These are phyloP conservation scores for Rhodotorula sp. DNA, from an alignment of 1,284 basidiomycete species.

Conservation along the genomic window DNA sequence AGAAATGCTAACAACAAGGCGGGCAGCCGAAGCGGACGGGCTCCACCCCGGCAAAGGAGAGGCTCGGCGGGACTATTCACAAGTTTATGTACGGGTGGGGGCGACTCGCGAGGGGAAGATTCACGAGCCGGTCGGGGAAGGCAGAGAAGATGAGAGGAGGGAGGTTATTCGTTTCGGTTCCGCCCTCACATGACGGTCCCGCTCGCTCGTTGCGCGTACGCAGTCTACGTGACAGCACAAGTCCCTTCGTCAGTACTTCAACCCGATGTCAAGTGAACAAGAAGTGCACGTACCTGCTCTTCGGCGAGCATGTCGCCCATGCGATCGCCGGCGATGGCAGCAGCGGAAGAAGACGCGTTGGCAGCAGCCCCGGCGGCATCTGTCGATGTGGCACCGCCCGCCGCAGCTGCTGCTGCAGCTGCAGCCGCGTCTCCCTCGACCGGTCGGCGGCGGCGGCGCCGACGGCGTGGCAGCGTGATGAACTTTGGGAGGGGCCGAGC, in stretches of 20 bases:
- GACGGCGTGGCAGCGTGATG: slow-evolving; percentile 54
- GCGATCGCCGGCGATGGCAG: slow-evolving; percentile 48
- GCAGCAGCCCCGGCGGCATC: background rate
- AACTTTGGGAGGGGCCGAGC: slow-evolving; percentile 82
- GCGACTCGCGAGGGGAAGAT: too few relatives aligned
- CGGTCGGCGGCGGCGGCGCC: slow-evolving; percentile 49
- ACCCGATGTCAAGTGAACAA: background rate
- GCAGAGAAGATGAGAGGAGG: too few relatives aligned
- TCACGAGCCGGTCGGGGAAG: too few relatives aligned
- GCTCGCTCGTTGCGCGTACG: slow-evolving; percentile 10
- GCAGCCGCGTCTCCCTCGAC: slow-evolving; percentile 14
- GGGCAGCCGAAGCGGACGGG: too few relatives aligned
- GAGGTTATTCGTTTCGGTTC: too few relatives aligned
- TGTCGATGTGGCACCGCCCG: background rate
- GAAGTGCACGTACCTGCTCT: slow-evolving; percentile 38
- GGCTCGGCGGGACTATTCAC: too few relatives aligned
- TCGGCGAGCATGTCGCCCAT: slow-evolving; percentile 45
- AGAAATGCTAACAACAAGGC: too few relatives aligned
- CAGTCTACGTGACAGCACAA: background rate
- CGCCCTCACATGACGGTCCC: slow-evolving; percentile 14
- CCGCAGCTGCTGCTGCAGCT: slow-evolving; percentile 20
- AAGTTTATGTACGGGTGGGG: too few relatives aligned
- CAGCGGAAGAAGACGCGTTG: slow-evolving; percentile 40
- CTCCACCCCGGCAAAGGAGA: too few relatives aligned
- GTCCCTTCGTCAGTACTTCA: background rate